These are phyloP conservation scores for Phytophthora nicotianae DNA, from an alignment of 352 stramenopile genomes.

Conservation along the genomic window DNA sequence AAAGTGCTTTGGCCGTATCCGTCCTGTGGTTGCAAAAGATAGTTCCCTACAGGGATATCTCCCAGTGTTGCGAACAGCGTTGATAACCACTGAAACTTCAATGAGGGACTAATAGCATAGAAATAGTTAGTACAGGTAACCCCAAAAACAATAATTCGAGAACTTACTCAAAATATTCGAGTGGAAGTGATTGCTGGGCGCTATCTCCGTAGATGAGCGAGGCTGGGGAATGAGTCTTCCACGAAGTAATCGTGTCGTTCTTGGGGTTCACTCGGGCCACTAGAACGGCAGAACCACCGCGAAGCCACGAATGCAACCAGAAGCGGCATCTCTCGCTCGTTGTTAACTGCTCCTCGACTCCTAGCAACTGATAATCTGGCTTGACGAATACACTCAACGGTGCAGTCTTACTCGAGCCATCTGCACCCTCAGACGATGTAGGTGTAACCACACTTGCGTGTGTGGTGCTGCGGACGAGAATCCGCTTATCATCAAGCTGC, in stretches of 20 bases:
- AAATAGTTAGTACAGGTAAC: not conserved
- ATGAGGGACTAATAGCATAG: constrained; percentile 30
- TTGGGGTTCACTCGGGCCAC: constrained; percentile 52
- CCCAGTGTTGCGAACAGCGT: constrained; percentile 33
- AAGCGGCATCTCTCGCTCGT: constrained; percentile 61
- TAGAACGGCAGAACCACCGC: constrained; percentile 58
- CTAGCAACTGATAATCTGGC: constrained; percentile 58
- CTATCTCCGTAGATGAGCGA: constrained; percentile 53
- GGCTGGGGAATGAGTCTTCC: constrained; percentile 50
- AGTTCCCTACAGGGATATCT: constrained; percentile 45
- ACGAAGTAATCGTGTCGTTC: constrained; percentile 40
- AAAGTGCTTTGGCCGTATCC: constrained; percentile 20
- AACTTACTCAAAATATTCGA: constrained; percentile 70
- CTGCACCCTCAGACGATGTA: constrained; percentile 5
- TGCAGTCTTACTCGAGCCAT: constrained; percentile 2
- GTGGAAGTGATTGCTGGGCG: constrained; percentile 23
- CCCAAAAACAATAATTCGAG: not conserved
- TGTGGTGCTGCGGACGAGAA: constrained; percentile 67
- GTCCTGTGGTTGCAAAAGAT: constrained; percentile 35
- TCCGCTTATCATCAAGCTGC: constrained; percentile 52
- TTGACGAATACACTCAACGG: constrained; percentile 77
- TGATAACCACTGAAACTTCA: constrained; percentile 45
- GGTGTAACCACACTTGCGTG: constrained; percentile 17
- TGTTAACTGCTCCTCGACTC: constrained; percentile 65
- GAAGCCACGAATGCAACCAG: constrained; percentile 84